Evolutionary conservation across 768 basidiomycete species (phyloP).

Genomic region (Lactifluus volemus): DNA sequence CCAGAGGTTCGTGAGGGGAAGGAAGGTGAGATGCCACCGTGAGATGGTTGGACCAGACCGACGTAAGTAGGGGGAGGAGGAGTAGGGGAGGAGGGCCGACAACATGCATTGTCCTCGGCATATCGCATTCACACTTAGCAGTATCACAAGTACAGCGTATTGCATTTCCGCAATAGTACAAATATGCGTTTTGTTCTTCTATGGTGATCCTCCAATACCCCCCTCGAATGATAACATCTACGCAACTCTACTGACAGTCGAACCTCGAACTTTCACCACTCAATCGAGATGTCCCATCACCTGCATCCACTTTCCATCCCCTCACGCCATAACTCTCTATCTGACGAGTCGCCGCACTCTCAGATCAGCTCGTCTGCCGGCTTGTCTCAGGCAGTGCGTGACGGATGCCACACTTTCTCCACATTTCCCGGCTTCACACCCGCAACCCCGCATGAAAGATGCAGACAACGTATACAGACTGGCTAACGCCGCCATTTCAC

Average conservation of each 20-base stretch:
- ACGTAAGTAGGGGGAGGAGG: no score
- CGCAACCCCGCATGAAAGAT: constrained; percentile 6
- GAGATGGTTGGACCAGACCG: no score
- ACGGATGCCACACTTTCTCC: background rate
- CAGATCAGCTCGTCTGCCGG: background rate
- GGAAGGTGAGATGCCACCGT: no score
- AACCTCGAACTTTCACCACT: background rate
- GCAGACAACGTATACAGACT: constrained; percentile 6
- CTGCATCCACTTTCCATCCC: constrained; percentile 2
- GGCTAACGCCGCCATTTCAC: background rate
- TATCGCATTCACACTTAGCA: no score
- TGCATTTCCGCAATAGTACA: background rate
- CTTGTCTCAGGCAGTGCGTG: background rate
- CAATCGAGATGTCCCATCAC: constrained; percentile 2
- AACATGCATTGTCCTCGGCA: background rate
- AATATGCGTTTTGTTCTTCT: background rate
- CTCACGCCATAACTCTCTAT: background rate
- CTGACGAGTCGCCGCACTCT: constrained; percentile 1
- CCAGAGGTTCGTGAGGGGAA: no score
- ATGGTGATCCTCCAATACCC: background rate
- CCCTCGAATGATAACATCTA: background rate
- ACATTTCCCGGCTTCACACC: background rate
- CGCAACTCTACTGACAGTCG: background rate
- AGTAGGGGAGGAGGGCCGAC: no score
- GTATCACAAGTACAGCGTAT: background rate